These are phyloP conservation scores for Trichosporon ovoides DNA, from an alignment of 1,284 basidiomycete genomes.

Conservation along the genomic window DNA sequence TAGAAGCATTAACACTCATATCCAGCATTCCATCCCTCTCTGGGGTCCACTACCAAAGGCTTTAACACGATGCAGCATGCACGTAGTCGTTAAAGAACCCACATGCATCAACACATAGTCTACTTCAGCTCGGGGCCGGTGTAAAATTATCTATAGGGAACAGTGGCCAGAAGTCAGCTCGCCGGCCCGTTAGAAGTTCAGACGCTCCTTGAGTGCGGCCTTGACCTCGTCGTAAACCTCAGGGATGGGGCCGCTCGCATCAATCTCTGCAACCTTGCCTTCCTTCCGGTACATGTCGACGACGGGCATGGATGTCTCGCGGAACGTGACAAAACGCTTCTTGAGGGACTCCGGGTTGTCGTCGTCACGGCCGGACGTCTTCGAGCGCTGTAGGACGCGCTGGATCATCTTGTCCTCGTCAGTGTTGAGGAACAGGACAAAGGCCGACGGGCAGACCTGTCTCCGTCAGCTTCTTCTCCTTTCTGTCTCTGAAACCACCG, in stretches of 20 bases:
- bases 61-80: conserved; percentile 6
- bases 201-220: conserved; percentile 53
- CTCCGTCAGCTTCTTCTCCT: not conserved
- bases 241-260: conserved; percentile 68
- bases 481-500: not conserved
- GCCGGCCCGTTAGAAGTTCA: conserved; percentile 14
- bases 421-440: conserved; percentile 85
- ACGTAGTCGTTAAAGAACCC: not conserved
- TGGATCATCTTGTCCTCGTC: conserved; percentile 82
- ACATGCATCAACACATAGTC: conserved; percentile 2
- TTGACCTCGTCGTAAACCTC: conserved; percentile 64
- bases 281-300: conserved; percentile 73
- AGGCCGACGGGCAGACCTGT: conserved; percentile 52
- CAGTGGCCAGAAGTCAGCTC: not conserved
- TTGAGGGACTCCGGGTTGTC: conserved; percentile 94
- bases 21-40: conserved; percentile 11
- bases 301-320: conserved; percentile 92
- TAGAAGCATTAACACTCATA: not conserved
- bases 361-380: conserved; percentile 93
- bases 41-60: conserved; percentile 6
- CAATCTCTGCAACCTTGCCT: conserved; percentile 74
- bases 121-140: not conserved
- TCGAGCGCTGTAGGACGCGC: conserved; percentile 79
- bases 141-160: not conserved
- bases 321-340: conserved; percentile 89